These are phyloP conservation scores for Claviceps digitariae DNA, from an alignment of 2,329 filamentous ascomycete genomes.

Conservation along the genomic window DNA sequence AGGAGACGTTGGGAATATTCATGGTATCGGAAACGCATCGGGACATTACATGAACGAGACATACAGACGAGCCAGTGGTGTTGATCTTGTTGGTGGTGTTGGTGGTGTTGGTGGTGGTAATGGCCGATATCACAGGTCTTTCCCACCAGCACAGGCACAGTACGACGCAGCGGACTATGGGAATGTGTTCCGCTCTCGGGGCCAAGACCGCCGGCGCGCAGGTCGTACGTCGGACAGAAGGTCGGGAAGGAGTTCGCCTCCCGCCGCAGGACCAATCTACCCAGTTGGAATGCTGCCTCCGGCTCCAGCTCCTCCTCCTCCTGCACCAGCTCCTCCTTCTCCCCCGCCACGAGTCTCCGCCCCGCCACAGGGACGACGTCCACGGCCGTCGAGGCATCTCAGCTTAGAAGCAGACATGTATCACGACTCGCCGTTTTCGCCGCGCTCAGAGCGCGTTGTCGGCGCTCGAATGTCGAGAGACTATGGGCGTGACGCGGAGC, in stretches of 20 bases:
- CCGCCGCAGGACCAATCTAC: slow-evolving; percentile 21
- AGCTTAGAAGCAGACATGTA: slow-evolving; percentile 26
- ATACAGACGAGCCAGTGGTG: slow-evolving; percentile 30
- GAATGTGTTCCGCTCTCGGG: slow-evolving; percentile 29
- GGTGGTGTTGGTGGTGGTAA: neutral
- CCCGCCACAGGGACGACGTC: neutral
- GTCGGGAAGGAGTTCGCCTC: slow-evolving; percentile 16
- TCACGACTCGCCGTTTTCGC: slow-evolving; percentile 16
- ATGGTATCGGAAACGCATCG: slow-evolving; percentile 36
- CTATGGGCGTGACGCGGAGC: slow-evolving; percentile 20
- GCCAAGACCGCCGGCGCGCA: slow-evolving; percentile 21
- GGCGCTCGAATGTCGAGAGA: slow-evolving; percentile 14
- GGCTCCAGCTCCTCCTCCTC: neutral
- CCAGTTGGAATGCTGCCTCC: slow-evolving; percentile 13
- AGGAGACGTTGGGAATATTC: slow-evolving; percentile 21
- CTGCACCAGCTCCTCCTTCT: neutral
- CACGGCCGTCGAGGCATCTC: slow-evolving; percentile 20
- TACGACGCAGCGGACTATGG: slow-evolving; percentile 20
- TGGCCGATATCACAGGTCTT: neutral
- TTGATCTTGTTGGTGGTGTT: slow-evolving; percentile 1
- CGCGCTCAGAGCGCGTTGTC: slow-evolving; percentile 17
- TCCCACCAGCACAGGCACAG: neutral
- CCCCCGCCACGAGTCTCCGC: too few species aligned
- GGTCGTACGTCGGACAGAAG: slow-evolving; percentile 35
- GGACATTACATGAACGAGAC: slow-evolving; percentile 50